These are phyloP conservation scores for Dictyophora rubrovolvata DNA, from an alignment of 768 basidiomycete genomes.

Conservation along the genomic window DNA sequence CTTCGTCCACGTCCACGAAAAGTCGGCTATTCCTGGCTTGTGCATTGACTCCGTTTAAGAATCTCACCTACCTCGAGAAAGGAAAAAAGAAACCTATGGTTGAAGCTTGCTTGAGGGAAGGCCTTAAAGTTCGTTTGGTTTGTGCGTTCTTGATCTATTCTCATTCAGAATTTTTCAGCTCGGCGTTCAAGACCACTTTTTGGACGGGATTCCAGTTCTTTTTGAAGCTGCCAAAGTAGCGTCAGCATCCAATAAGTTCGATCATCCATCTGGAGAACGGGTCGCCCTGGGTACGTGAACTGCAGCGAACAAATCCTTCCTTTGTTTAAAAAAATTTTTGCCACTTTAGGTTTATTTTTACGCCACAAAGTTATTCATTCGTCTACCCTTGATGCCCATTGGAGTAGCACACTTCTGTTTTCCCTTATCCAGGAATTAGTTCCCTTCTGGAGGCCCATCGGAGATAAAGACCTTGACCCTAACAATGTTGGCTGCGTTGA, in stretches of 20 bases:
- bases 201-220: slow-evolving; percentile 63
- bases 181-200: slow-evolving; percentile 64
- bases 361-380: slow-evolving; percentile 61
- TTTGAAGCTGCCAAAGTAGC: slow-evolving; percentile 46
- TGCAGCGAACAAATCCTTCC: neutral
- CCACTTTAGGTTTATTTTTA: slow-evolving; percentile 48
- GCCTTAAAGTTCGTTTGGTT: slow-evolving; percentile 44
- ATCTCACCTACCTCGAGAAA: slow-evolving; percentile 45
- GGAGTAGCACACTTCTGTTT: slow-evolving; percentile 66
- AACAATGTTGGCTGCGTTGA: neutral
- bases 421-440: slow-evolving; percentile 64
- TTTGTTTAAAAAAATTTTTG: neutral
- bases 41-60: slow-evolving; percentile 60
- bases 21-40: slow-evolving; percentile 73
- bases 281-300: slow-evolving; percentile 44
- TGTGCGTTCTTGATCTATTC: neutral
- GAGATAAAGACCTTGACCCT: slow-evolving; percentile 20
- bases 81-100: slow-evolving; percentile 59
- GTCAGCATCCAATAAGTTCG: slow-evolving; percentile 27
- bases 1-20: slow-evolving; percentile 28
- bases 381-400: slow-evolving; percentile 47
- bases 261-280: slow-evolving; percentile 33
- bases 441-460: slow-evolving; percentile 34
- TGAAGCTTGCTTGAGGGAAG: slow-evolving; percentile 69
- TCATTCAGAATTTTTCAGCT: slow-evolving; percentile 22